phyloP scores from a whole-genome alignment of 345 rosid genomes.

The Eucalyptus dawsonii region DNA sequence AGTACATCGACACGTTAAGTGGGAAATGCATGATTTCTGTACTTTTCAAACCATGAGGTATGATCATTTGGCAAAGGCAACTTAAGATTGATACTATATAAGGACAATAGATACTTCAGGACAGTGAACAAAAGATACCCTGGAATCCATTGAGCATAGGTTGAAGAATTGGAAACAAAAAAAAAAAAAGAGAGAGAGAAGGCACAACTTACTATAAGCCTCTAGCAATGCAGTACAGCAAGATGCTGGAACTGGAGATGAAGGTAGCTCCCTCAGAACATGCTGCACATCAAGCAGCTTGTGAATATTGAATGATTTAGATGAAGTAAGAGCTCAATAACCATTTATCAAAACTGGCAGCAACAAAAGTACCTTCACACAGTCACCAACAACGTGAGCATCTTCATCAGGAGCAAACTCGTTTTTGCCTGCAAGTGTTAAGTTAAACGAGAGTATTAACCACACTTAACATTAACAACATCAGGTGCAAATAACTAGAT shows the following conservation, averaged over 20 bases:
- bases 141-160: neutral
- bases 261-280: constrained; percentile 93
- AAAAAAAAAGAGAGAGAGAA: neutral
- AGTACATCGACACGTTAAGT: neutral
- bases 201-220: constrained; percentile 66
- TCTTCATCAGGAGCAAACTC: constrained; percentile 86
- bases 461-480: neutral
- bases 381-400: constrained; percentile 97
- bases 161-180: neutral
- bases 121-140: neutral
- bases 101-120: neutral
- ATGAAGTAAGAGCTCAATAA: neutral
- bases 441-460: neutral
- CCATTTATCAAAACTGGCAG: neutral
- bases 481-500: neutral
- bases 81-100: neutral
- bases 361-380: constrained; percentile 65
- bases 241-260: constrained; percentile 97
- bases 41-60: neutral
- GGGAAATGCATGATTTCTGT: neutral
- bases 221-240: constrained; percentile 95
- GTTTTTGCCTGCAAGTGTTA: constrained; percentile 49
- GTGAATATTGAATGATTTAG: constrained; percentile 2
- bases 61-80: neutral
- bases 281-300: constrained; percentile 43